Base-by-base conservation (phyloP, 2,329 filamentous ascomycete genomes). In the Beauveria scarabaeidicola region DNA sequence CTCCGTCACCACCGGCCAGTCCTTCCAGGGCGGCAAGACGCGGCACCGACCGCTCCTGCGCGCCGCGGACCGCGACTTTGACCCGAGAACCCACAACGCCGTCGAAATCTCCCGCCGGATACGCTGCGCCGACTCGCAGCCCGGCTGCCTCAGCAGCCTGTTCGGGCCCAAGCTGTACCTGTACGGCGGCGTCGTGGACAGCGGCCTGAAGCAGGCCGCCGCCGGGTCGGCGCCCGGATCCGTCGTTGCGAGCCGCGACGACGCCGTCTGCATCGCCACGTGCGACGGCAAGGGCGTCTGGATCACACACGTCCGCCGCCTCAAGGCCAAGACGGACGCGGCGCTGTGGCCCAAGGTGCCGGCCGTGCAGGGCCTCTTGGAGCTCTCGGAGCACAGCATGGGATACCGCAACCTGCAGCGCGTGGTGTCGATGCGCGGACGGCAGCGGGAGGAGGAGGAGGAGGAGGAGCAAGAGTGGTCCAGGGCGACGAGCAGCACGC, bases 301-400 rank as follows among this genome's bases (percentile, higher is more conserved):
- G 74, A 72, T 77, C 61, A 74, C 73, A 0, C 74, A 76, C 59
- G 59, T 74, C 8, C 70, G 74, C 21, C 68, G 72, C 6, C 66
- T 72, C 50, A 76, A 75, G 66, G 65, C 65, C 51, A 74, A 72
- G 63, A 62, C 64, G 9, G 74, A 75, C 62, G 63, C 67, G 27
- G 68, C 72, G 21, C 66, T 76, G 8, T 75, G 73, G 73, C 74
- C 74, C 27, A 77, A 77, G 55, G 70, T 75, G 0, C 73, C 74
- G 0, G 74, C 74, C 0, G 67, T 69, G 1, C 63, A 64, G 5
- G 70, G 73, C 5, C 67, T 77, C 13, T 38, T 66, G 10, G 64
- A 73, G 58, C 65, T 76, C 21, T 54, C 51, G 23, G 58, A 60
- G 44, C 51, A 60, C 52, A 55, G 51, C 43, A 60, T 27, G 72